phyloP scores from a whole-genome alignment of 495 filamentous ascomycete species.

The Daldinia childiae region DNA sequence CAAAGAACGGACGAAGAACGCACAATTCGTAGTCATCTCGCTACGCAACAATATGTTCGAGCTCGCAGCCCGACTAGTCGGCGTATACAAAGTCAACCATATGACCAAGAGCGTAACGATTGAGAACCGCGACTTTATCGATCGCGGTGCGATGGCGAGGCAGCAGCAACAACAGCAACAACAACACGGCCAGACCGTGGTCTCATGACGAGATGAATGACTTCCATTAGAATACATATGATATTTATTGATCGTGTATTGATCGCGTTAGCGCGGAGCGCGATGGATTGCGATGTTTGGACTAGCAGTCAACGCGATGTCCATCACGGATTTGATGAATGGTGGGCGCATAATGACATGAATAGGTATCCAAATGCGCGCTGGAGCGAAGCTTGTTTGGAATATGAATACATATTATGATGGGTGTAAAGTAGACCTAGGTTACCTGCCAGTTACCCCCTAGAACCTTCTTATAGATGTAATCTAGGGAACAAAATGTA shows the following conservation, averaged over 20 bases:
- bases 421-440: no score
- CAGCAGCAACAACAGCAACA: constrained; percentile 12
- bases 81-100: constrained; percentile 99
- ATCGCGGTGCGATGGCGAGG: constrained; percentile 31
- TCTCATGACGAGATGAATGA: constrained; percentile 6
- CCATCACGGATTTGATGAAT: constrained; percentile 10
- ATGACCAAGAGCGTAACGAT: constrained; percentile 99
- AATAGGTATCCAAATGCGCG: constrained; percentile 21
- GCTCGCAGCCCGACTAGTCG: constrained; percentile 89
- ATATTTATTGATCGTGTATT: constrained; percentile 3
- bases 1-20: constrained; percentile 98
- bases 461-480: no score
- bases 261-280: not conserved
- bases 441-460: no score
- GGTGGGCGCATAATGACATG: constrained; percentile 19
- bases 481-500: no score
- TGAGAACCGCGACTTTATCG: constrained; percentile 86
- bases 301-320: not conserved
- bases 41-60: constrained; percentile 99
- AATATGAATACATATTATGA: constrained; percentile 6
- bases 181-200: constrained; percentile 26
- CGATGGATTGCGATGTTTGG: constrained; percentile 11
- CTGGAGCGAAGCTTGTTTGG: constrained; percentile 3
- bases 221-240: not conserved
- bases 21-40: constrained; percentile 98